Evolutionary conservation across 345 rosid genomes (phyloP).

Genomic region (Salix koriyanagi): DNA sequence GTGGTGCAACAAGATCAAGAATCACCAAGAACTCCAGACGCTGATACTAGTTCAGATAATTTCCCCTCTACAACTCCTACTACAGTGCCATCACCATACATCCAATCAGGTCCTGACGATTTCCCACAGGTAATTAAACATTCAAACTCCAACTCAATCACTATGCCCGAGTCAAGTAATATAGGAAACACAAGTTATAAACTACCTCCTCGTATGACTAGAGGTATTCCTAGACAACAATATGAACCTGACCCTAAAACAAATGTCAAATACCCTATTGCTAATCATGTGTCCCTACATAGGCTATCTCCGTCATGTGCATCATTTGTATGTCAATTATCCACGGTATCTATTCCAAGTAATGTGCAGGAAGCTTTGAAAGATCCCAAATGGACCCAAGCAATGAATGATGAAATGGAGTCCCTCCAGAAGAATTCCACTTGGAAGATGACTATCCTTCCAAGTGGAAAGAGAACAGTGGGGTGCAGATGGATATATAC

Average conservation of each 20-base stretch:
- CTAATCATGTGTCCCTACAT: not conserved
- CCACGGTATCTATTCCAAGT: not conserved
- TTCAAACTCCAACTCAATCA: not conserved
- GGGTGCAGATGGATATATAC: not conserved
- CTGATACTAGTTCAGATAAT: not conserved
- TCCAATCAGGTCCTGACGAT: not conserved
- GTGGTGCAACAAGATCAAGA: not conserved
- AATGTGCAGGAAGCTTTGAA: not conserved
- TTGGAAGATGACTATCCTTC: not conserved
- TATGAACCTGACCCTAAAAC: not conserved
- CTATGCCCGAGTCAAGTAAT: no score
- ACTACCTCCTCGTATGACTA: not conserved
- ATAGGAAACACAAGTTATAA: not conserved
- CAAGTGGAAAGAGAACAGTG: not conserved
- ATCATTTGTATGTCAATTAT: not conserved
- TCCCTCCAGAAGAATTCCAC: not conserved
- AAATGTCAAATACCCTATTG: not conserved
- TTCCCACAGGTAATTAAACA: not conserved
- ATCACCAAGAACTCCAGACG: not conserved
- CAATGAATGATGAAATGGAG: not conserved
- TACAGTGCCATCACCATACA: not conserved
- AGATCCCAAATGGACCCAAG: not conserved
- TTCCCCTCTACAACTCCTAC: not conserved
- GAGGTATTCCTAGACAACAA: not conserved
- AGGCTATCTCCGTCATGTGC: not conserved